These are phyloP conservation scores for Cryptococcus sp. DNA, from an alignment of 1,284 basidiomycete genomes.

Conservation along the genomic window DNA sequence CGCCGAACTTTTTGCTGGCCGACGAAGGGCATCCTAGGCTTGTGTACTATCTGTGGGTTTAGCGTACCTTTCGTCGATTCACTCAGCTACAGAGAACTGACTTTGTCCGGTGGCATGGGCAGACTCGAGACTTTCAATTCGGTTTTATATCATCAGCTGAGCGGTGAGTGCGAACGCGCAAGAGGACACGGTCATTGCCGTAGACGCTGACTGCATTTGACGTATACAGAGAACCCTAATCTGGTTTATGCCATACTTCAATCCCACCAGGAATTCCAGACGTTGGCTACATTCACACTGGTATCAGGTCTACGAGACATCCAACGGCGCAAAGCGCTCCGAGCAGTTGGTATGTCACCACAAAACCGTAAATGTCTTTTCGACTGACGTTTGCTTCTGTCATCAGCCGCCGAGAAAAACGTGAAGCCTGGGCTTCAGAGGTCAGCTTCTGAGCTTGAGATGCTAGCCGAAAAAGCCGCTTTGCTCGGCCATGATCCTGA, in stretches of 20 bases:
- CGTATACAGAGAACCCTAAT: constrained; percentile 71
- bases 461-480: constrained; percentile 50
- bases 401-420: constrained; percentile 18
- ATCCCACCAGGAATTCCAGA: constrained; percentile 78
- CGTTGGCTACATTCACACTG: constrained; percentile 84
- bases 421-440: constrained; percentile 26
- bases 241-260: constrained; percentile 82
- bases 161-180: constrained; percentile 12
- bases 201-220: no score
- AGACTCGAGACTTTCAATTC: constrained; percentile 83
- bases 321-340: constrained; percentile 67
- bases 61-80: not conserved
- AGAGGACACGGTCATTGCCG: constrained; percentile 34
- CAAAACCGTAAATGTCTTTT: not conserved
- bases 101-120: not conserved
- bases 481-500: constrained; percentile 39
- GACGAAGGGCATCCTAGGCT: constrained; percentile 92
- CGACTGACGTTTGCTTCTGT: not conserved
- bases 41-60: constrained; percentile 77
- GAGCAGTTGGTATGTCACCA: constrained; percentile 56
- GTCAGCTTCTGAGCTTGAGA: constrained; percentile 46
- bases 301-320: constrained; percentile 80
- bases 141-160: constrained; percentile 66
- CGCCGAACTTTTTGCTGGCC: constrained; percentile 81
- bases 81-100: not conserved